A percentile compares a stretch with the other conserved stretches of the same genome.
phyloP scores from a whole-genome alignment of 345 rosid genomes.

The Camelina laxa region DNA sequence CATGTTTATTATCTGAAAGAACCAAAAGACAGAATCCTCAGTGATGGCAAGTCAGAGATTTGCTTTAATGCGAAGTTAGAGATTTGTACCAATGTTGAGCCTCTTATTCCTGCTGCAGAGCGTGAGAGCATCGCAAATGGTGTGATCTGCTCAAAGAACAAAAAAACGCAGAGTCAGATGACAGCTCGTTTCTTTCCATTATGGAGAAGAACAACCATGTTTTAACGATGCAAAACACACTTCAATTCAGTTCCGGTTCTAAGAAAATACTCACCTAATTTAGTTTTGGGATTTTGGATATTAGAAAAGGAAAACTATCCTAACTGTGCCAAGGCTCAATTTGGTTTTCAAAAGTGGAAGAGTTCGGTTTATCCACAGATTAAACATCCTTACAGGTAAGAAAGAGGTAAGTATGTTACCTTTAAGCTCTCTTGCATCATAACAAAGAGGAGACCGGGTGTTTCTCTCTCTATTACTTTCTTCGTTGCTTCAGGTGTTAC shows the following conservation, averaged over 20 bases:
- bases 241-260: neutral
- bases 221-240: too few species aligned
- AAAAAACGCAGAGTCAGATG: slow-evolving; percentile 20
- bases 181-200: neutral
- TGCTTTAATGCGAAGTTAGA: neutral
- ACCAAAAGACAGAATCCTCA: slow-evolving; percentile 19
- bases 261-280: neutral
- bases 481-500: slow-evolving; percentile 98
- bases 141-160: slow-evolving; percentile 63
- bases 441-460: slow-evolving; percentile 87
- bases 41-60: slow-evolving; percentile 17
- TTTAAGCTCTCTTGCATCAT: slow-evolving; percentile 98
- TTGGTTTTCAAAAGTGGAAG: neutral
- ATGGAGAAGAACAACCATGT: neutral
- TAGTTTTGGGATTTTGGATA: neutral
- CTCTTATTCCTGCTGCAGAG: slow-evolving; percentile 92
- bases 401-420: slow-evolving; percentile 46
- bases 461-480: slow-evolving; percentile 78
- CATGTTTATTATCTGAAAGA: slow-evolving; percentile 83
- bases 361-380: neutral
- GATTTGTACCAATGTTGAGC: slow-evolving; percentile 81
- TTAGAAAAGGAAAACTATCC: too few species aligned
- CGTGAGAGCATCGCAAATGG: slow-evolving; percentile 98
- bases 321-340: neutral
- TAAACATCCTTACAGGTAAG: neutral